phyloP scores from a whole-genome alignment of 2,329 filamentous ascomycete genomes.

The Botryotinia calthae region DNA sequence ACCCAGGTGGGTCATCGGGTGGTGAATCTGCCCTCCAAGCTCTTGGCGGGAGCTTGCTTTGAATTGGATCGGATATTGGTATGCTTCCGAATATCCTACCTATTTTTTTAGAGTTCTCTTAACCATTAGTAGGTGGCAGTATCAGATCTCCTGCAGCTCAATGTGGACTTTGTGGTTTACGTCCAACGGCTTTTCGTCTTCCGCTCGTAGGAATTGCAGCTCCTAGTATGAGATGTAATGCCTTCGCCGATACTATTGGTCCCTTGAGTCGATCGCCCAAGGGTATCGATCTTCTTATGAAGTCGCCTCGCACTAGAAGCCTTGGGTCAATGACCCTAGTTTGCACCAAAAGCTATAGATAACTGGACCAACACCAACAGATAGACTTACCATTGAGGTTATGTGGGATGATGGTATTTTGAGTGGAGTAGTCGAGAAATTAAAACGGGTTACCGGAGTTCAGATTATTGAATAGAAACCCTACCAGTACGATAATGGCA shows the following conservation, averaged over 20 bases:
- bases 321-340: constrained; percentile 37
- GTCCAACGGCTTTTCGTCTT: constrained; percentile 39
- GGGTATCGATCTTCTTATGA: constrained; percentile 4
- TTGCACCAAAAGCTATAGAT: constrained; percentile 27
- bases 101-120: neutral
- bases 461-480: neutral
- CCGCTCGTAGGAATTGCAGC: neutral
- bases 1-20: constrained; percentile 33
- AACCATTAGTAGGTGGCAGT: constrained; percentile 31
- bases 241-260: neutral
- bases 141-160: constrained; percentile 42
- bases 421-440: neutral
- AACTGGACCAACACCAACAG: neutral
- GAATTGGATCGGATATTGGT: constrained; percentile 10
- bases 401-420: neutral
- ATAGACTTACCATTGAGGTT: neutral
- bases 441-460: neutral
- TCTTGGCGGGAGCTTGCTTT: neutral
- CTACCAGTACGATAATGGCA: neutral
- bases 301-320: constrained; percentile 5
- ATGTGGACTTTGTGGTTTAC: constrained; percentile 37
- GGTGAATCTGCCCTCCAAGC: neutral
- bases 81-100: neutral
- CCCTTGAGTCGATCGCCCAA: neutral
- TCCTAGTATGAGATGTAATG: neutral